Evolutionary conservation across 1,284 basidiomycete species (phyloP), one percentile per base, ranked within the genome.

Genomic region (Sanghuangporus baumii): DNA sequence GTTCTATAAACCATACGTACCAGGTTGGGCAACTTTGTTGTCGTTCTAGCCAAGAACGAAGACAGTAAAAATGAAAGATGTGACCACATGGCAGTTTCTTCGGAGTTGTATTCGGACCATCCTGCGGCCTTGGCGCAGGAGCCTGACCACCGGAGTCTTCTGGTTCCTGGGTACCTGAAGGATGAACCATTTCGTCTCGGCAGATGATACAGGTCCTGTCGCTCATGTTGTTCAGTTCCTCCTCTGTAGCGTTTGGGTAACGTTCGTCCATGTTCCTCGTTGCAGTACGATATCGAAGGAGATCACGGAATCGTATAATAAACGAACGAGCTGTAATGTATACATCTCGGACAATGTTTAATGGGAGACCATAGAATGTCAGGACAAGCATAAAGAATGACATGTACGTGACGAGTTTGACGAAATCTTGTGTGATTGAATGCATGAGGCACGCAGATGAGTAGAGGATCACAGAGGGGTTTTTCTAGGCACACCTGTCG

Each of bases 191-290:
- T 72, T 99, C 96, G 75, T 99, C 96, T n/a, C 97, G 84, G 72
- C 97, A 98, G 68, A 99, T 98, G 71, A 99, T 98, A 72, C 97
- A 99, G 2, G 95, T 98, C 62, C 84, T 85, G 75, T 99, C 97
- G 57, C 84, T 88, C 81, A 90, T 87, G 8, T 80, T 78, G 34
- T 81, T 76, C 74, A 99, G 79, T 73, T 99, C 96, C 62, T 87
- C 90, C 64, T 85, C 82, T 1, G 91, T 93, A n/a, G 95, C 96
- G 71, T 96, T 88, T 5, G 96, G 95, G 74, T 99, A 99, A 50
- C 93, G 82, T 67, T 92, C 84, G 71, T 99, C 95, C 96, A 99
- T 99, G 74, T 99, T 96, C 61, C 89, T 82, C 1, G 96, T 98
- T 1, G 97, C 97, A 50, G 89, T 89, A 67, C 94, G 89, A 75